Percentiles rank a stretch among this genome's conserved stretches.
phyloP scores from a whole-genome alignment of 495 filamentous ascomycete species.

The Niebla homalea region DNA sequence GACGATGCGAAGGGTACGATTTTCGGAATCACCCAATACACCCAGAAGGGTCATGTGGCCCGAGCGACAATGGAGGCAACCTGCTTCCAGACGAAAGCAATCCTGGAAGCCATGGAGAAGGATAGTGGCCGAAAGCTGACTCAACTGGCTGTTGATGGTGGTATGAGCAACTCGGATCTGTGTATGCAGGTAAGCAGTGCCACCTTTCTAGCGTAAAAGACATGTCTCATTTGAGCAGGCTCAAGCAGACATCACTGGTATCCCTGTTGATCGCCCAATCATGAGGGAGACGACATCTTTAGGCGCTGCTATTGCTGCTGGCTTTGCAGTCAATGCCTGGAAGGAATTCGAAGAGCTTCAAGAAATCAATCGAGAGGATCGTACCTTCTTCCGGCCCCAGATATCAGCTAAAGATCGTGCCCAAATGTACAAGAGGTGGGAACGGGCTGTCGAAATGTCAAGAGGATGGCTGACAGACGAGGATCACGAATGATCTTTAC shows the following conservation, averaged over 20 bases:
- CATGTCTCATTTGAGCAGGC: constrained; percentile 34
- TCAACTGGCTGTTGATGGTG: constrained; percentile 78
- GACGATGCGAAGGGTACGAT: constrained; percentile 84
- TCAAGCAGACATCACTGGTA: constrained; percentile 81
- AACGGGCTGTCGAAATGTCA: constrained; percentile 80
- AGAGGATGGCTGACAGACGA: constrained; percentile 53
- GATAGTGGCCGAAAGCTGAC: constrained; percentile 69
- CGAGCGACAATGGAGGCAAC: constrained; percentile 89
- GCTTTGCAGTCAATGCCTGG: constrained; percentile 78
- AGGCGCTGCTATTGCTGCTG: constrained; percentile 88
- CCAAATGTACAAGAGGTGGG: constrained; percentile 68
- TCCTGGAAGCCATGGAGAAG: constrained; percentile 87
- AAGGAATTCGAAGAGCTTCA: constrained; percentile 64
- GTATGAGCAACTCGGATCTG: constrained; percentile 85
- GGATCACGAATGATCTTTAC: background rate
- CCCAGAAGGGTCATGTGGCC: constrained; percentile 78
- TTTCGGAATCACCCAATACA: constrained; percentile 88
- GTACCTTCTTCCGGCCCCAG: constrained; percentile 58
- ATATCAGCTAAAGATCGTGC: constrained; percentile 46
- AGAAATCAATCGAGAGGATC: constrained; percentile 61
- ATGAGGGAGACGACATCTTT: constrained; percentile 94
- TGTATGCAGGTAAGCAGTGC: constrained; percentile 66
- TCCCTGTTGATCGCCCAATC: constrained; percentile 72
- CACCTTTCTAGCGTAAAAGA: background rate
- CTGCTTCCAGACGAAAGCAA: constrained; percentile 90